phyloP scores from a whole-genome alignment of 768 basidiomycete species.

The Multifurca ochricompacta region DNA sequence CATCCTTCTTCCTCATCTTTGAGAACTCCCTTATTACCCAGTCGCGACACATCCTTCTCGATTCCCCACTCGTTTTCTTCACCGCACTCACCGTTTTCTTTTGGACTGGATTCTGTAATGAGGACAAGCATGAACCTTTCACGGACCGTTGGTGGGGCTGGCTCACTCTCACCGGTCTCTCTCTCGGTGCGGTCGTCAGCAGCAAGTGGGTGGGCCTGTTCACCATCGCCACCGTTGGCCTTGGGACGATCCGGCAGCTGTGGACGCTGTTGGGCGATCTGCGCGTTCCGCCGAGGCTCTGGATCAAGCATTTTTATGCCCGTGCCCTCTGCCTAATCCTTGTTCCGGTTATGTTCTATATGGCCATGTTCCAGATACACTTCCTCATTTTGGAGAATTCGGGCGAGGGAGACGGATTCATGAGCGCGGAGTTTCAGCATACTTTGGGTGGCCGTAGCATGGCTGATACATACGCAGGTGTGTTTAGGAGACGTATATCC shows the following conservation, averaged over 20 bases:
- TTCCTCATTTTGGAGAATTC: slow-evolving; percentile 82
- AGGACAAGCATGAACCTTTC: slow-evolving; percentile 80
- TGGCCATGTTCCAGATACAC: slow-evolving; percentile 95
- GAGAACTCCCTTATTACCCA: slow-evolving; percentile 96
- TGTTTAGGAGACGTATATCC: slow-evolving; percentile 21
- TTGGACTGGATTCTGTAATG: slow-evolving; percentile 88
- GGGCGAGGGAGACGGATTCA: slow-evolving; percentile 97
- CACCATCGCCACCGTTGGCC: slow-evolving; percentile 90
- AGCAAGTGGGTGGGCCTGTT: slow-evolving; percentile 99
- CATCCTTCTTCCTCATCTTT: slow-evolving; percentile 86
- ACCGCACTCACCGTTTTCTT: slow-evolving; percentile 82
- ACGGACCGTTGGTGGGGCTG: slow-evolving; percentile 87
- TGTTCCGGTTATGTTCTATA: slow-evolving; percentile 83
- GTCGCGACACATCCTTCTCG: slow-evolving; percentile 93
- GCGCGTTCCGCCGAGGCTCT: slow-evolving; percentile 65
- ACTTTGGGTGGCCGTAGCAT: slow-evolving; percentile 84
- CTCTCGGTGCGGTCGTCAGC: slow-evolving; percentile 85
- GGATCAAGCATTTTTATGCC: slow-evolving; percentile 79
- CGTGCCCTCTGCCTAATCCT: slow-evolving; percentile 84
- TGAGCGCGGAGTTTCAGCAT: slow-evolving; percentile 99
- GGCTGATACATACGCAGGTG: slow-evolving; percentile 88
- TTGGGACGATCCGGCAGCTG: slow-evolving; percentile 76
- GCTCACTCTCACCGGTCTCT: slow-evolving; percentile 79
- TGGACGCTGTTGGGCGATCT: slow-evolving; percentile 88
- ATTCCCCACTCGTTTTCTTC: slow-evolving; percentile 98